Percentiles rank a stretch among this genome's conserved stretches.
Evolutionary conservation across 202 grass and related monocot species (phyloP).

Genomic region (Dendrocalamus latiflorus): DNA sequence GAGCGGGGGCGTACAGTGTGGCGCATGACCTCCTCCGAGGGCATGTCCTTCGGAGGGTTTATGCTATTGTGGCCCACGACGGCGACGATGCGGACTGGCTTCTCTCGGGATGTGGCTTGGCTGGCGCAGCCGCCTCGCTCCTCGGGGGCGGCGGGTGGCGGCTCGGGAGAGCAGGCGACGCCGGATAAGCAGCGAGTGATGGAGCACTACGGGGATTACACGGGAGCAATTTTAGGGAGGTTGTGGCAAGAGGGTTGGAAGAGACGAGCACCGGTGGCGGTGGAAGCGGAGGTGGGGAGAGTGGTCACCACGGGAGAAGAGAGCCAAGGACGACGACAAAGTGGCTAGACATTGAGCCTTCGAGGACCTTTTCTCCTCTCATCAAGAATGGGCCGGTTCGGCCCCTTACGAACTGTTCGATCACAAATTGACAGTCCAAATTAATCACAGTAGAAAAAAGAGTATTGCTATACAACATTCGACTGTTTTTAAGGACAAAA

Average conservation of each 20-base stretch:
- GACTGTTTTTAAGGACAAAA: no score
- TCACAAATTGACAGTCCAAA: background rate
- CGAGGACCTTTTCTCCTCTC: background rate
- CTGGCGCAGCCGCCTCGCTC: background rate
- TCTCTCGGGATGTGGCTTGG: background rate
- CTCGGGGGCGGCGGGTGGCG: background rate
- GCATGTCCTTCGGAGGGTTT: constrained; percentile 60
- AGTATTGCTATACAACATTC: no score
- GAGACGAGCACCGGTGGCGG: background rate
- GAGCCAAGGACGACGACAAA: background rate
- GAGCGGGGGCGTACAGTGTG: constrained; percentile 53
- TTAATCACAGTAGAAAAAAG: background rate
- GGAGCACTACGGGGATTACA: background rate
- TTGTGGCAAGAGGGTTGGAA: background rate
- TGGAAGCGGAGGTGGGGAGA: constrained; percentile 16
- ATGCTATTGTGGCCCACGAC: constrained; percentile 64
- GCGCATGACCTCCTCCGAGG: constrained; percentile 88
- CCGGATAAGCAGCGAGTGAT: background rate
- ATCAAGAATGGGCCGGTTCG: background rate
- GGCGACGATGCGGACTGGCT: constrained; percentile 36
- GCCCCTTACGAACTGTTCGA: background rate
- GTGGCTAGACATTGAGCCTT: constrained; percentile 19
- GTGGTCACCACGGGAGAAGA: constrained; percentile 27
- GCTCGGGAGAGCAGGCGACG: background rate
- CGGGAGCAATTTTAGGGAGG: background rate